Evolutionary conservation across 2,329 filamentous ascomycete genomes (phyloP).

Genomic region (Alternaria atra): DNA sequence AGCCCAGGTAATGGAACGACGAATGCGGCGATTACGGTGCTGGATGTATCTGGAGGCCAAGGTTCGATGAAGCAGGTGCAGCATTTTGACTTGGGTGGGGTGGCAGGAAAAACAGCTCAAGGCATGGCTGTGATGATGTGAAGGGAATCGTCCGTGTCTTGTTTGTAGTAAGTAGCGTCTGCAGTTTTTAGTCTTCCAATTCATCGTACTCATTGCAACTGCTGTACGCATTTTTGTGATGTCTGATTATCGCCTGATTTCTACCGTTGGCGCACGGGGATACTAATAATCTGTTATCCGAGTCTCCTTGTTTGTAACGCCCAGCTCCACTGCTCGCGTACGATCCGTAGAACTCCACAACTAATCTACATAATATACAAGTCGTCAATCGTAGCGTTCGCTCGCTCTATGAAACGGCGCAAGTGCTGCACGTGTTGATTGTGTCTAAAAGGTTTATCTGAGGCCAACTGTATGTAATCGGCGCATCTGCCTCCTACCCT

Average conservation of each 20-base stretch:
- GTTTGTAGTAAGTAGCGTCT: neutral
- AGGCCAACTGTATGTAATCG: constrained; percentile 33
- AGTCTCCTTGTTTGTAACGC: neutral
- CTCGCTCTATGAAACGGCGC: neutral
- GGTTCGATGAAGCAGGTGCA: constrained; percentile 47
- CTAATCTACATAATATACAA: neutral
- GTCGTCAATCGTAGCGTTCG: neutral
- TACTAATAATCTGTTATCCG: neutral
- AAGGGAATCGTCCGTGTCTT: neutral
- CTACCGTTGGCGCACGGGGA: neutral
- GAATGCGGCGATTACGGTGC: constrained; percentile 49
- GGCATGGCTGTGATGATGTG: constrained; percentile 48
- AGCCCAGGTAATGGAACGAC: constrained; percentile 61
- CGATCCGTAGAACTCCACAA: neutral
- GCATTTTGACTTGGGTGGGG: constrained; percentile 44
- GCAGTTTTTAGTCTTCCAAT: neutral
- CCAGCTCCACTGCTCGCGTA: neutral
- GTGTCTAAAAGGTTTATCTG: neutral
- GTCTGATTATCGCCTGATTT: neutral
- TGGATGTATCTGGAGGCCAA: constrained; percentile 46
- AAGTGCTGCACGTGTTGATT: neutral
- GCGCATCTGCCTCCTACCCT: constrained; percentile 30
- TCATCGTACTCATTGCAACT: neutral
- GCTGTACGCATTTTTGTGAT: neutral
- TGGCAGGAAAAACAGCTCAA: constrained; percentile 43